Percentiles rank a stretch among this genome's conserved stretches.
Evolutionary conservation across 192 early-diverging fungal genomes (phyloP).

Genomic region (Backusella parvicylindrica): DNA sequence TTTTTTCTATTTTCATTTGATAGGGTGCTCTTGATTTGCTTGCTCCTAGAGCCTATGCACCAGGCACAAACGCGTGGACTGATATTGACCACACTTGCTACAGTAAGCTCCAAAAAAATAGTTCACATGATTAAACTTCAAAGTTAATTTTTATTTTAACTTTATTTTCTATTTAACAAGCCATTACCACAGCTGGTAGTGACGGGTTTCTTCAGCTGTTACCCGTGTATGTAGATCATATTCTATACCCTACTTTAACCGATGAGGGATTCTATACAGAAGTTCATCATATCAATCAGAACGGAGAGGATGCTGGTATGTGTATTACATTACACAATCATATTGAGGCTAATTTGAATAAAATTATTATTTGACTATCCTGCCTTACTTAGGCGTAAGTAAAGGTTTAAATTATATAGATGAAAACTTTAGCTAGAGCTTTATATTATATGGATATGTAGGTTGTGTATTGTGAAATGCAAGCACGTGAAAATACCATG

Average conservation of each 20-base stretch:
- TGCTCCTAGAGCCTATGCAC: constrained; percentile 53
- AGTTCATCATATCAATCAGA: constrained; percentile 56
- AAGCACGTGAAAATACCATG: constrained; percentile 46
- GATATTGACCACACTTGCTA: constrained; percentile 53
- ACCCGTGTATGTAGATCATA: constrained; percentile 59
- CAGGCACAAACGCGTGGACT: constrained; percentile 67
- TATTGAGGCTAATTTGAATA: not conserved
- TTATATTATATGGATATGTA: not conserved
- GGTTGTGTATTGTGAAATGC: constrained; percentile 61
- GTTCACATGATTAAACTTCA: not conserved
- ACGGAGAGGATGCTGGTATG: constrained; percentile 56
- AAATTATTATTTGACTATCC: constrained; percentile 5
- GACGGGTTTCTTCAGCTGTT: constrained; percentile 55
- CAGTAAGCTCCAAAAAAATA: constrained; percentile 20
- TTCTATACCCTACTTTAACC: constrained; percentile 57
- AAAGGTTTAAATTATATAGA: not conserved
- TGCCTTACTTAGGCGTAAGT: constrained; percentile 10
- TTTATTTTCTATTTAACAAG: constrained; percentile 8
- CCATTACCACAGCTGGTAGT: constrained; percentile 52
- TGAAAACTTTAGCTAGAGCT: not conserved
- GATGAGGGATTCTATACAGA: constrained; percentile 54
- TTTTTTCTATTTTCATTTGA: not conserved
- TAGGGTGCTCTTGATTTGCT: constrained; percentile 55
- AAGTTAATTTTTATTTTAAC: not conserved
- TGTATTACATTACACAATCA: constrained; percentile 13